Evolutionary conservation across 2,329 filamentous ascomycete species (phyloP), one percentile per base, ranked within the genome.

Genomic region (Penicillium paneum): DNA sequence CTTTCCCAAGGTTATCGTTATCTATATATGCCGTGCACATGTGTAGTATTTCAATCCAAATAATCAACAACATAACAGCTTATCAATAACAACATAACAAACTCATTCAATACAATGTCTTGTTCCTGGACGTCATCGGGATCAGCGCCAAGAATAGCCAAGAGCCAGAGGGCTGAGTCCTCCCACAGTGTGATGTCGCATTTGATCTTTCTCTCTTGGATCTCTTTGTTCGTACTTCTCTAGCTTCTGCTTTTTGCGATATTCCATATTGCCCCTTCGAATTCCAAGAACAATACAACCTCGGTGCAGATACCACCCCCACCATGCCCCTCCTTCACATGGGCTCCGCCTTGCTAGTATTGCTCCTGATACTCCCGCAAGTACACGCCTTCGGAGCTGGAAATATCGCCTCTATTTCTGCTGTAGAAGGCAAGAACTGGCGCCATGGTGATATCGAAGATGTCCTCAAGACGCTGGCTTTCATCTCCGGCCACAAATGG

Each of bases 401-500:
- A 77, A 75, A 78, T 55, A 78, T 78, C 55, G 76, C 76, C 43
- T 80, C 78, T 2, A 78, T 80, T 50, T 79, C 78, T 1, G 71
- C 74, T 19, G 67, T 80, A 39, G 78, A 80, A 64, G 78, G 78
- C 54, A 76, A 77, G 52, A 80, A 80, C 57, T 80, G 77, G 77
- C 78, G 78, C 54, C 78, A 80, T 78, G 78, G 78, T 38, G 88
- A 91, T 69, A 91, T 91, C 59, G 88, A 91, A 76, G 90, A 93
- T 72, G 85, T 90, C 75, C 83, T 94, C 65, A 88, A 89, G 72
- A 89, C 85, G 6, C 75, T 93, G 61, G 83, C 87, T 29, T 92
- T 90, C 66, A 80, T 93, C 54, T 82, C 87, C 59, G 89, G 89
- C 54, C 90, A 91, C 70, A 93, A 93, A 77, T 94, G 90, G 90